Conservation (phyloP, 2,329 filamentous ascomycete species). For the Pyricularia grisea region DNA sequence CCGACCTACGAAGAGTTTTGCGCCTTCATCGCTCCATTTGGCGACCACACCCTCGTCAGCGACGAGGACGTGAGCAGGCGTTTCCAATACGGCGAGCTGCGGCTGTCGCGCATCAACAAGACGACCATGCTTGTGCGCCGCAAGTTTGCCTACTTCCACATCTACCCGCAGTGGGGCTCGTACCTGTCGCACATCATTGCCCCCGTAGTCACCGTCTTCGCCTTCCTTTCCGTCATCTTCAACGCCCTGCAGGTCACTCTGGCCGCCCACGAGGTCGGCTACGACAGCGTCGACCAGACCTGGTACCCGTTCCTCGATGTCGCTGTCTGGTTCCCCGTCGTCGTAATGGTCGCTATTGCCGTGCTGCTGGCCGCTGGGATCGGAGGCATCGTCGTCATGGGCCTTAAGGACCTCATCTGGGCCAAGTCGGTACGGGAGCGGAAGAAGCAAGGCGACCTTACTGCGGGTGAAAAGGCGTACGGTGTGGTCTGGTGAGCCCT, state of each 20-base stretch:
- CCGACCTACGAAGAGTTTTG: conserved; percentile 19
- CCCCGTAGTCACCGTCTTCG: conserved; percentile 18
- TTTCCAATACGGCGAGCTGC: conserved; percentile 27
- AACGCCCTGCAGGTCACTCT: conserved; percentile 20
- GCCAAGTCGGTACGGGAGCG: conserved; percentile 9
- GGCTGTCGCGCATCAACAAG: conserved; percentile 23
- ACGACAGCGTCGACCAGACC: not conserved
- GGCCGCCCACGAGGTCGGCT: conserved; percentile 8
- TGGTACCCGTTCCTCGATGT: conserved; percentile 14
- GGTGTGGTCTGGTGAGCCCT: conserved; percentile 12
- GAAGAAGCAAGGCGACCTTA: conserved; percentile 10
- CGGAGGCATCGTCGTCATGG: conserved; percentile 12
- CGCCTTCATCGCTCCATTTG: conserved; percentile 19
- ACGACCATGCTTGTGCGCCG: conserved; percentile 12
- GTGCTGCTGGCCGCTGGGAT: conserved; percentile 8
- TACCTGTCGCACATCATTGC: conserved; percentile 15
- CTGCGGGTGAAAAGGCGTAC: conserved; percentile 11
- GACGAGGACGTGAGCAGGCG: conserved; percentile 19
- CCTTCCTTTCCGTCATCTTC: conserved; percentile 16
- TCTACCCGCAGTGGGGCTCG: conserved; percentile 18
- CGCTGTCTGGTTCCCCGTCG: conserved; percentile 15
- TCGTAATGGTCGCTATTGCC: conserved; percentile 13
- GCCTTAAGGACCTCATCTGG: conserved; percentile 11
- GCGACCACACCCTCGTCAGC: conserved; percentile 6
- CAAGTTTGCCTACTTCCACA: conserved; percentile 17